Base-by-base conservation (phyloP, 2,329 filamentous ascomycete species). In the Cordyceps javanica region DNA sequence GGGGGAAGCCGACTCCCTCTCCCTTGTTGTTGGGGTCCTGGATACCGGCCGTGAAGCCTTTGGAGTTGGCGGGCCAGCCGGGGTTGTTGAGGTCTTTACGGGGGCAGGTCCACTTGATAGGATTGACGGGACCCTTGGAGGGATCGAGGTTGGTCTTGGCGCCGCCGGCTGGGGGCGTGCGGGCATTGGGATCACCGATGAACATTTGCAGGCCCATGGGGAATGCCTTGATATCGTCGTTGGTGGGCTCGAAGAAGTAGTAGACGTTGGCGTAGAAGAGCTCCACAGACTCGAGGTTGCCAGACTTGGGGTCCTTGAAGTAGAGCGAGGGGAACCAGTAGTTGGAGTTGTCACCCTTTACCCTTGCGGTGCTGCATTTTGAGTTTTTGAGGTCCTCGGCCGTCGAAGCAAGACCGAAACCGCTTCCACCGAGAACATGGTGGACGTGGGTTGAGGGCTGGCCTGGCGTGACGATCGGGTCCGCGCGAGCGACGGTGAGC, bases 281-380 rank as follows among this genome's bases (percentile, higher is more conserved):
- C 45, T 84, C 77, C 19, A 91, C 88, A 36, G 80, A 77, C 69
- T 86, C 82, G 63, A 90, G 83, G 53, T 78, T 79, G 50, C 81
- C 82, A 62, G 85, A 82, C 63, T 80, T 73, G 65, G 83, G 78
- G 62, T 88, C 81, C 63, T 78, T 74, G 72, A 87, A 91, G 73
- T 86, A 91, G 3, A 92, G 73, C 28, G 77, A 76, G 1, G 89
- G 88, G 57, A 86, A 84, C 89, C 89, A 92, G 76, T 93, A 92
- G 71, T 87, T 87, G 64, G 82, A 88, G 68, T 83, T 77, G 72
- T 91, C 88, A 56, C 82, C 82, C 64, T 79, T 83, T 67, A 89
- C 77, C 60, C 80, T 78, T 69, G 89, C 87, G 34, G 86, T 89
- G 50, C 84, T 88, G 77, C 89, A 93, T 26, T 80, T 78, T 32